Evolutionary conservation across 1,139 yeast genomes (phyloP), one percentile per base, ranked within the genome.

Genomic region (Ogataea hybrid): DNA sequence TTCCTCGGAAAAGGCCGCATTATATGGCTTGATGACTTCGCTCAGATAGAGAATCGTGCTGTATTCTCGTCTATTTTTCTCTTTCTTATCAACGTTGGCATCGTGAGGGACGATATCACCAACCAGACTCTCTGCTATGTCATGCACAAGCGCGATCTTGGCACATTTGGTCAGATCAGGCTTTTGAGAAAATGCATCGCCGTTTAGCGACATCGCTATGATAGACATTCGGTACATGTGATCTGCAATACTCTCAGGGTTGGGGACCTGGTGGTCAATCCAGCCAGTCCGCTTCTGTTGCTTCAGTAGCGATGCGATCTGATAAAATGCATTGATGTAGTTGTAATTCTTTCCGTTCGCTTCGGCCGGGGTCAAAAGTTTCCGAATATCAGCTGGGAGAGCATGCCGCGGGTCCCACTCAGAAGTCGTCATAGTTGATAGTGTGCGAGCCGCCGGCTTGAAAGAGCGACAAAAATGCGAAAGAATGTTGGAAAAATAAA

Each of bases 211-310:
- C 84, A 90, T 77, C 18, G 95, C 72, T 41, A 90, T 80, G 33
- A 90, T 71, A 5, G 90, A 81, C 97, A 94, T 92, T 48, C 99
- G 75, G 62, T 92, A 92, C 97, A 92, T 92, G 63, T 92, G 99
- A 63, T 92, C 98, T 14, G 90, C 75, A 43, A 92, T 90, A 38
- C 90, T 81, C 63, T 92, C 94, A 1, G 75, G 74, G 22, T 65
- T 57, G 0, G 79, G 73, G 25, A 92, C 73, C 11, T 77, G 79
- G 56, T 79, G 79, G 57, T 89, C 90, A 22, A 92, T 64, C 98
- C 98, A 92, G 2, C 98, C 98, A 0, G 97, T 90, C 59, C 98
- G 77, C 53, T 76, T 81, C 54, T 88, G 95, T 6, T 81, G 70
- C 65, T 92, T 92, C 56, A 92, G 72, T 28, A 79, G 73, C 42